Evolutionary conservation across 805 yeast species (phyloP).

Genomic region (Saccharomycopsis sp.): DNA sequence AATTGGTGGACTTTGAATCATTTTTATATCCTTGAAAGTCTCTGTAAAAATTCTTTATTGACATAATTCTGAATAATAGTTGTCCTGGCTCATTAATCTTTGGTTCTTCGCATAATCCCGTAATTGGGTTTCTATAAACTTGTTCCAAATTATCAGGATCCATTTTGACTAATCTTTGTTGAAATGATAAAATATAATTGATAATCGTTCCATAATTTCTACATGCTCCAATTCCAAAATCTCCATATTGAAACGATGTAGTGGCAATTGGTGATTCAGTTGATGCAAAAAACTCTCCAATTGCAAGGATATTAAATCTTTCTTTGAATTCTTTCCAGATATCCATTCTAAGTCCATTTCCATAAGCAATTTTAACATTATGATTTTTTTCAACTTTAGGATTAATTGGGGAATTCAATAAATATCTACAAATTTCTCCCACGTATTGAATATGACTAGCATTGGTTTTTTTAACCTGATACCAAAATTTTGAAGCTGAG

Average conservation of each 20-base stretch:
- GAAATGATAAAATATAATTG: slow-evolving; percentile 38
- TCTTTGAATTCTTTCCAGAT: slow-evolving; percentile 76
- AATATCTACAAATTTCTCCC: slow-evolving; percentile 88
- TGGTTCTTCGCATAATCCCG: slow-evolving; percentile 53
- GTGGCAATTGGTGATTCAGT: slow-evolving; percentile 89
- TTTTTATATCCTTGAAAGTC: slow-evolving; percentile 88
- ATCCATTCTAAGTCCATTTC: slow-evolving; percentile 85
- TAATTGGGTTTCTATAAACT: slow-evolving; percentile 55
- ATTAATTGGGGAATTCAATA: slow-evolving; percentile 53
- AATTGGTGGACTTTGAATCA: slow-evolving; percentile 65
- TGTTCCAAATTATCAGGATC: slow-evolving; percentile 71
- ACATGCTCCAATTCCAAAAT: slow-evolving; percentile 79
- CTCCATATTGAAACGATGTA: slow-evolving; percentile 69
- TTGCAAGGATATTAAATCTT: slow-evolving; percentile 60
- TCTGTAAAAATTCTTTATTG: slow-evolving; percentile 51
- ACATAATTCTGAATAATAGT: slow-evolving; percentile 63
- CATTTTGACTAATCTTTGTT: slow-evolving; percentile 58
- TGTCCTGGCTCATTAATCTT: slow-evolving; percentile 70
- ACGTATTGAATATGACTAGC: slow-evolving; percentile 88
- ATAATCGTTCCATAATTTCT: slow-evolving; percentile 63
- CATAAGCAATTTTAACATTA: slow-evolving; percentile 60
- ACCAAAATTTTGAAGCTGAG: slow-evolving; percentile 81
- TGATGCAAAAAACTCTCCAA: slow-evolving; percentile 91
- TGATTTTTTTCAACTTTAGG: slow-evolving; percentile 56
- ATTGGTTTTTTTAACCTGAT: slow-evolving; percentile 58